A percentile compares a stretch with the other conserved stretches of the same genome.
Conservation (phyloP, 2,329 filamentous ascomycete species). For the Truncatella angustata region DNA sequence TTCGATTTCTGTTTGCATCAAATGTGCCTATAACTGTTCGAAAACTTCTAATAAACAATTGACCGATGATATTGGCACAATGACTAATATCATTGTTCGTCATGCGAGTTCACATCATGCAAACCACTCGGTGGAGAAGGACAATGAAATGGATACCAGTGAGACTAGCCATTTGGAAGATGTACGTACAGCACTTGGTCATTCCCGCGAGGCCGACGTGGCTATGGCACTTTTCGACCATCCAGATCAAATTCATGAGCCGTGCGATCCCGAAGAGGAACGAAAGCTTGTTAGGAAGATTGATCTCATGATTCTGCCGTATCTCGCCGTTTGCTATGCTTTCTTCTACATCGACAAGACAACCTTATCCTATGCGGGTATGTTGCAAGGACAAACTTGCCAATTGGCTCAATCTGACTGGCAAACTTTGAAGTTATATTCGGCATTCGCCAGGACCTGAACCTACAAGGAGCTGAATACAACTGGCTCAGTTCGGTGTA, state of each 20-base stretch:
- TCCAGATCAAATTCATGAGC: slow-evolving; percentile 22
- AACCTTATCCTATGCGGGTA: slow-evolving; percentile 51
- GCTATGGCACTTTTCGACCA: slow-evolving; percentile 22
- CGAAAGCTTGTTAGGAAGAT: slow-evolving; percentile 45
- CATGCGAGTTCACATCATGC: background rate
- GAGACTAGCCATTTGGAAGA: slow-evolving; percentile 2
- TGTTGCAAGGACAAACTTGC: background rate
- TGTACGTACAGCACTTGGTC: background rate
- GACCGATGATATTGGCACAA: background rate
- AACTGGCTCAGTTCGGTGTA: slow-evolving; percentile 51
- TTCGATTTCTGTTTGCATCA: background rate
- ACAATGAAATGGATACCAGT: background rate
- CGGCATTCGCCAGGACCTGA: slow-evolving; percentile 55
- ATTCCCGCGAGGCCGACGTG: slow-evolving; percentile 18
- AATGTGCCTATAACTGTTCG: background rate
- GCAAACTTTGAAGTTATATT: slow-evolving; percentile 43
- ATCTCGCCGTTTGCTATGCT: slow-evolving; percentile 51
- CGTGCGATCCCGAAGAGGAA: slow-evolving; percentile 20
- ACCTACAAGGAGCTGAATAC: slow-evolving; percentile 51
- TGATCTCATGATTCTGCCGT: slow-evolving; percentile 58
- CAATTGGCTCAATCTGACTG: too few relatives aligned
- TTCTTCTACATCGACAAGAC: slow-evolving; percentile 52
- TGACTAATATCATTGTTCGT: background rate
- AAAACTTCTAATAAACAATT: background rate
- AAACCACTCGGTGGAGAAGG: background rate